Conservation (phyloP, 441 rosid species). For the Flueggea neowawraea region DNA sequence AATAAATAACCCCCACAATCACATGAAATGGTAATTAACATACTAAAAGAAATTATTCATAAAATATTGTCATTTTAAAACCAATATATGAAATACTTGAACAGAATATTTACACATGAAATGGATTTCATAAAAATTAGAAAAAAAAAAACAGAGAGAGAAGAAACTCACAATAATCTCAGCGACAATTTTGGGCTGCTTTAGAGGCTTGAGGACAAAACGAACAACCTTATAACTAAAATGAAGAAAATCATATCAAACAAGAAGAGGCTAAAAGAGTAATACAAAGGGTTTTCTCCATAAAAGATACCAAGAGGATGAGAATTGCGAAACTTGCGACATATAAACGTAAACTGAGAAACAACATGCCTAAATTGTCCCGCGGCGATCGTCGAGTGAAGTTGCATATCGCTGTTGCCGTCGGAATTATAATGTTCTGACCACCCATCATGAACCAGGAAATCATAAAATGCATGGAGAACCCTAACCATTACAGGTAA, state of each 20-base stretch:
- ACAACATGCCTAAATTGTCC: not conserved
- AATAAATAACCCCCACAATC: no score
- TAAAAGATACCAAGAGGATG: conserved; percentile 35
- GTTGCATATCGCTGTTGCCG: no score
- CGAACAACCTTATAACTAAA: conserved; percentile 30
- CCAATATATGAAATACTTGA: no score
- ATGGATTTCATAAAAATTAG: not conserved
- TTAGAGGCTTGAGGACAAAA: conserved; percentile 61
- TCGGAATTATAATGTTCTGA: no score
- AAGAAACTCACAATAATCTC: conserved; percentile 58
- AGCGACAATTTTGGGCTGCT: conserved; percentile 61
- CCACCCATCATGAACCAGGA: no score
- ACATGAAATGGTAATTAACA: no score
- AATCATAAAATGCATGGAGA: no score
- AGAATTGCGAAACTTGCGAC: conserved; percentile 20
- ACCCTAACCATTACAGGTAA: no score
- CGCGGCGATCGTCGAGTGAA: conserved; percentile 2
- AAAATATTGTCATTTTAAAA: no score
- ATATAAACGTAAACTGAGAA: conserved; percentile 21
- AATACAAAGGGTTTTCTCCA: conserved; percentile 49
- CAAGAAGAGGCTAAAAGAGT: conserved; percentile 35
- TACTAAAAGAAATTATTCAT: no score
- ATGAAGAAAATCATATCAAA: conserved; percentile 34
- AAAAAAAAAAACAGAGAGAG: not conserved
- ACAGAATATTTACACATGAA: not conserved